phyloP scores from a whole-genome alignment of 1,284 basidiomycete genomes.

The Ceratobasidium sp. region DNA sequence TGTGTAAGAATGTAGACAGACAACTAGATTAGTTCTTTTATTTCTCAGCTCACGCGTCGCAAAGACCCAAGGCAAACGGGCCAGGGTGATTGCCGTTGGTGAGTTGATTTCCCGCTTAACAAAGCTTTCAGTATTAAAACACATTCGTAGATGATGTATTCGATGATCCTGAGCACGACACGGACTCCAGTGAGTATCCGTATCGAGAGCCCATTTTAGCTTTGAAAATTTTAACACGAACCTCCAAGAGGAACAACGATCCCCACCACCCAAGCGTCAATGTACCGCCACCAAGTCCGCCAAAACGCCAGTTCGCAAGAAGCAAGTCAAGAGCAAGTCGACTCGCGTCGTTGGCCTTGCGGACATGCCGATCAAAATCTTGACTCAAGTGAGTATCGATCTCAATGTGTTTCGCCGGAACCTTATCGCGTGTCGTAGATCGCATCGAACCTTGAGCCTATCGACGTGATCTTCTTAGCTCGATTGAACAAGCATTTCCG shows the following conservation, averaged over 20 bases:
- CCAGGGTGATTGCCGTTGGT: not conserved
- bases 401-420: not conserved
- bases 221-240: not conserved
- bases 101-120: not conserved
- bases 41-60: not conserved
- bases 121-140: not conserved
- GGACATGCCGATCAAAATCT: slow-evolving; percentile 51
- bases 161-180: not conserved
- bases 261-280: slow-evolving; percentile 10
- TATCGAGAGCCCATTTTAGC: not conserved
- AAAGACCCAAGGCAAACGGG: slow-evolving; percentile 1
- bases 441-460: slow-evolving; percentile 47
- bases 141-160: not conserved
- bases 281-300: not conserved
- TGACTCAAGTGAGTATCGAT: slow-evolving; percentile 48
- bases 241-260: not conserved
- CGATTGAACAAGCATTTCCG: slow-evolving; percentile 27
- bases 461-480: slow-evolving; percentile 48
- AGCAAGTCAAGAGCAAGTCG: not conserved
- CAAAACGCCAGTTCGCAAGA: not conserved
- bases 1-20: not conserved
- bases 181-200: not conserved
- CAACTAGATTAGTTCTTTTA: not conserved
- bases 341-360: slow-evolving; percentile 47
- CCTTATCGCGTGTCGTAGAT: slow-evolving; percentile 45